Conservation (phyloP, 306 rosid species). For the Quercus robur region DNA sequence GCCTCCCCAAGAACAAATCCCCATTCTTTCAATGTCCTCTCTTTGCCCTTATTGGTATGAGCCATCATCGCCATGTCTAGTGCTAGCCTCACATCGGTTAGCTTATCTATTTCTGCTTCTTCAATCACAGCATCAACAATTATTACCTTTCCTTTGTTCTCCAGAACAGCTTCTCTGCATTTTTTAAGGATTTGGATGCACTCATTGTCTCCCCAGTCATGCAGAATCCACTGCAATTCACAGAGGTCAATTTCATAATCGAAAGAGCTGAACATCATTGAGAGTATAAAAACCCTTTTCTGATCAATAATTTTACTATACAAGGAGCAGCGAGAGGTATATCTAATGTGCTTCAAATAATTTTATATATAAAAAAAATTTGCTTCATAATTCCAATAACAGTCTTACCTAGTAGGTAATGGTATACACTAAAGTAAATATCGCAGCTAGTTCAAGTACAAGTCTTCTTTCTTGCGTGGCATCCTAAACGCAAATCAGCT, state of each 20-base stretch:
- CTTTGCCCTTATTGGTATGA: constrained; percentile 45
- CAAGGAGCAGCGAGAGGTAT: too few species aligned
- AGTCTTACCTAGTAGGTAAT: too few species aligned
- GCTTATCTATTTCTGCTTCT: constrained; percentile 14
- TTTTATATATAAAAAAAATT: too few species aligned
- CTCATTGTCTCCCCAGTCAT: constrained; percentile 57
- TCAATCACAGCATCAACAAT: constrained; percentile 46
- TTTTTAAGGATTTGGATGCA: constrained; percentile 49
- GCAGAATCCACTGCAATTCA: constrained; percentile 47
- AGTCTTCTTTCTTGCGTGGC: too few species aligned
- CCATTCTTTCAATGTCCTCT: constrained; percentile 53
- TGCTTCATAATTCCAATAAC: too few species aligned
- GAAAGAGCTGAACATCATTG: background rate
- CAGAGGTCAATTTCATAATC: background rate
- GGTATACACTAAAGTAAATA: too few species aligned
- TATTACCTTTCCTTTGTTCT: constrained; percentile 53
- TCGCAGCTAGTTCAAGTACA: too few species aligned
- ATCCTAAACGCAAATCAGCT: too few species aligned
- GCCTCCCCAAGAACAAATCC: constrained; percentile 42
- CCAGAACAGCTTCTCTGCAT: constrained; percentile 41
- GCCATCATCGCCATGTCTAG: constrained; percentile 67
- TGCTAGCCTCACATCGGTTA: constrained; percentile 42
- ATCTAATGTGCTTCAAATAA: too few species aligned
- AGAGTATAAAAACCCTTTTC: too few species aligned
- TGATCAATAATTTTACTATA: too few species aligned